Evolutionary conservation across 2,329 filamentous ascomycete genomes (phyloP).

Genomic region (Thelonectria discophora): DNA sequence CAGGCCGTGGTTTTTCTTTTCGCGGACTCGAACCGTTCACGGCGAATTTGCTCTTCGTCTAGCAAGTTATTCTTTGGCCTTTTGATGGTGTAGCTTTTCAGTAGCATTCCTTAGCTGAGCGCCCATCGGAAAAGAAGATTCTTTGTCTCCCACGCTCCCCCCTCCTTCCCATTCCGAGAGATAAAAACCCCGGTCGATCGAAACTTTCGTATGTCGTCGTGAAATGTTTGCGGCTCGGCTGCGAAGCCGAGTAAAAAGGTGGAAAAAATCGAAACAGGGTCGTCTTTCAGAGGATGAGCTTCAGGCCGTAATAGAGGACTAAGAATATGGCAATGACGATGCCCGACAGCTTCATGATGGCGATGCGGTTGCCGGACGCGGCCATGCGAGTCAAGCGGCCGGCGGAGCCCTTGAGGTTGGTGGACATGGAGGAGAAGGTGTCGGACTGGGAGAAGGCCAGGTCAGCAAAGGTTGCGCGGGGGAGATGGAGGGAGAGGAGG

Average conservation of each 20-base stretch:
- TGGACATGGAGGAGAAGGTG: constrained; percentile 88
- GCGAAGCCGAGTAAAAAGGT: background rate
- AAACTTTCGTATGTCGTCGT: constrained; percentile 10
- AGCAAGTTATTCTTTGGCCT: too few species aligned
- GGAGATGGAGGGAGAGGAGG: background rate
- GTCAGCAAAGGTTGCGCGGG: constrained; percentile 18
- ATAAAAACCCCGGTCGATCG: background rate
- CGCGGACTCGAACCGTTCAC: too few species aligned
- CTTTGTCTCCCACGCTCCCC: too few species aligned
- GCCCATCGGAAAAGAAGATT: background rate
- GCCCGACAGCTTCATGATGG: constrained; percentile 86
- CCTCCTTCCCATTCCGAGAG: background rate
- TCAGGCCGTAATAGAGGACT: constrained; percentile 76
- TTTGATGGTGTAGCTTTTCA: too few species aligned
- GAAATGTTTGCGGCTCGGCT: background rate
- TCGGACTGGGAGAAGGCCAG: constrained; percentile 67
- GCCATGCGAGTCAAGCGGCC: constrained; percentile 89
- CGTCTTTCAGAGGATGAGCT: constrained; percentile 68
- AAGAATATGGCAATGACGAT: constrained; percentile 80
- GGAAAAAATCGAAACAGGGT: background rate
- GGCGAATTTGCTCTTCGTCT: constrained; percentile 6
- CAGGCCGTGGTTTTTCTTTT: too few species aligned
- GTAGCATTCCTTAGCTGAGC: constrained; percentile 4
- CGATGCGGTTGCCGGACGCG: constrained; percentile 86
- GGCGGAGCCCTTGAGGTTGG: constrained; percentile 84